phyloP scores from a whole-genome alignment of 2,329 filamentous ascomycete species.

The Elsinoe fawcettii region DNA sequence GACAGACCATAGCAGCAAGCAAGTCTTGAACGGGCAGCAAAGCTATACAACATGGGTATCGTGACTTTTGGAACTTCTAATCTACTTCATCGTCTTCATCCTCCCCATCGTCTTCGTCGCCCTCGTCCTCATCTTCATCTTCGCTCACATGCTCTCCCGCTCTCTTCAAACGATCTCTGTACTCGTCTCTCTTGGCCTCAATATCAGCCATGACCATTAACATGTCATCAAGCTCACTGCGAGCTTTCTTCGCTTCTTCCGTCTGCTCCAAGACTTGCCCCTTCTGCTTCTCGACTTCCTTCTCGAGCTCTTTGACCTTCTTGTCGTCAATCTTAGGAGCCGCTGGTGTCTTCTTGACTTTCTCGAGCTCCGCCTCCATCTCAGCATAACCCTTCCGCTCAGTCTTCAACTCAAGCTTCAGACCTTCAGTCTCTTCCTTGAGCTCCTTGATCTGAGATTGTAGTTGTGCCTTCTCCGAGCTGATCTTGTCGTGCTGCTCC shows the following conservation, averaged over 20 bases:
- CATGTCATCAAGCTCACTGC: conserved; percentile 42
- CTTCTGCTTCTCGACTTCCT: conserved; percentile 17
- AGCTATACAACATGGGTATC: background rate
- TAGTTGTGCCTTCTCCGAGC: conserved; percentile 21
- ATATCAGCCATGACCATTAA: conserved; percentile 43
- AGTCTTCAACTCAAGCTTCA: conserved; percentile 19
- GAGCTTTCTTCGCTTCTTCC: conserved; percentile 28
- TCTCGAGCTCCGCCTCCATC: conserved; percentile 16
- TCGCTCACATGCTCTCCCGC: conserved; percentile 27
- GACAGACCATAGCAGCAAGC: background rate
- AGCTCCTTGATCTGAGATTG: conserved; percentile 34
- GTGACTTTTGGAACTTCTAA: background rate
- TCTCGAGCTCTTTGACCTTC: conserved; percentile 15
- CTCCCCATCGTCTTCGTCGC: conserved; percentile 25
- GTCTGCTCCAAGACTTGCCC: conserved; percentile 35
- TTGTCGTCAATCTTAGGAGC: conserved; percentile 18
- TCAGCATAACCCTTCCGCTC: conserved; percentile 19
- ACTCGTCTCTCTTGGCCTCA: conserved; percentile 35
- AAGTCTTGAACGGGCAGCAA: background rate
- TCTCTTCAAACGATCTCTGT: conserved; percentile 23
- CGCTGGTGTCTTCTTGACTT: conserved; percentile 14
- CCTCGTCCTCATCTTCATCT: conserved; percentile 25
- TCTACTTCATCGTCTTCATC: conserved; percentile 22
- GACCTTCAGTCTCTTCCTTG: conserved; percentile 28
- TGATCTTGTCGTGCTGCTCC: conserved; percentile 22